A percentile compares a stretch with the other conserved stretches of the same genome.
Evolutionary conservation across 192 early-diverging fungal genomes (phyloP).

Genomic region (Backusella tarrabulga): DNA sequence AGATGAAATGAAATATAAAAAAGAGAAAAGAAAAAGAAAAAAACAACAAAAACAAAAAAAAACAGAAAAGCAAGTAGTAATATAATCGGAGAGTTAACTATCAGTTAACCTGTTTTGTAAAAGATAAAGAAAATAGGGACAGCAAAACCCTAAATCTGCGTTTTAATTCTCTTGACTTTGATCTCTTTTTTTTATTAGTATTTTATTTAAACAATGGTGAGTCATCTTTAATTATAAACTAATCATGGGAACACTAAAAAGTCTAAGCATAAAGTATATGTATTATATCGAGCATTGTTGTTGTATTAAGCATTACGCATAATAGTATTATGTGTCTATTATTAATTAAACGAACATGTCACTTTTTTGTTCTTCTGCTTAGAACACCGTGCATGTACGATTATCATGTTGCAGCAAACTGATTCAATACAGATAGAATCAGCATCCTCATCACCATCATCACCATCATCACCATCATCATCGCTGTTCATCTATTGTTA

Average conservation of each 20-base stretch:
- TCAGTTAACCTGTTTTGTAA: not conserved
- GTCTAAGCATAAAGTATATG: not conserved
- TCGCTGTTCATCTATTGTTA: not conserved
- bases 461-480: too few relatives aligned
- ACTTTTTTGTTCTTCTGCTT: not conserved
- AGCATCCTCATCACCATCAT: too few relatives aligned
- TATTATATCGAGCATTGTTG: too few relatives aligned
- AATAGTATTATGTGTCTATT: too few relatives aligned
- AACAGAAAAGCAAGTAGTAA: not conserved
- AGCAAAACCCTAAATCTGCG: not conserved
- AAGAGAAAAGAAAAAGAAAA: not conserved
- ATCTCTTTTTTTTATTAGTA: not conserved
- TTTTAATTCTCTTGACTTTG: not conserved
- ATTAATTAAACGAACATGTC: not conserved
- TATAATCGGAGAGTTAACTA: not conserved
- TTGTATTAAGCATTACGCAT: too few relatives aligned
- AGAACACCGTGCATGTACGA: not conserved
- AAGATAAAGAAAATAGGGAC: not conserved
- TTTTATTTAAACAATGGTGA: not conserved
- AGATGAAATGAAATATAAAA: not conserved
- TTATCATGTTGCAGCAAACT: not conserved
- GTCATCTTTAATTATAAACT: not conserved
- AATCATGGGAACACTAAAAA: not conserved
- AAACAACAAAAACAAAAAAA: not conserved
- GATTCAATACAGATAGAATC: too few relatives aligned